Evolutionary conservation across 805 yeast genomes (phyloP).

Genomic region (Tetrapisispora phaffii): DNA sequence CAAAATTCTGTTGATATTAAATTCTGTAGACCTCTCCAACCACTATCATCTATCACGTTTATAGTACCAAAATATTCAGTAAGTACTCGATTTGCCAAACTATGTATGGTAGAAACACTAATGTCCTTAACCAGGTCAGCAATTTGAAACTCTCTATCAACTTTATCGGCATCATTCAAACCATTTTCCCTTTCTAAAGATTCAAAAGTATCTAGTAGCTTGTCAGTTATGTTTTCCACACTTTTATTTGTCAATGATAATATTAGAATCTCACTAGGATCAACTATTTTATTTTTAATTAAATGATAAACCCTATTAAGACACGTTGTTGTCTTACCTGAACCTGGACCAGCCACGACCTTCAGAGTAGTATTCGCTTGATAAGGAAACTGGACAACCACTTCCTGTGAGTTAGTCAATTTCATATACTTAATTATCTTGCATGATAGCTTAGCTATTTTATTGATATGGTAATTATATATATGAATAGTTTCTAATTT

Average conservation of each 20-base stretch:
- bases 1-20: conserved; percentile 22
- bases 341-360: conserved; percentile 63
- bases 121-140: conserved; percentile 22
- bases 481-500: no score
- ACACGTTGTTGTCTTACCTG: conserved; percentile 60
- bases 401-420: conserved; percentile 38
- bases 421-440: background rate
- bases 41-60: conserved; percentile 44
- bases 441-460: no score
- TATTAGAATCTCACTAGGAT: conserved; percentile 49
- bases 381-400: conserved; percentile 37
- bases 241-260: conserved; percentile 63
- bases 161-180: background rate
- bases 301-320: conserved; percentile 43
- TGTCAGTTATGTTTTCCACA: conserved; percentile 38
- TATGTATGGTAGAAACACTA: conserved; percentile 52
- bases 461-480: no score
- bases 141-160: no score
- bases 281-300: conserved; percentile 28
- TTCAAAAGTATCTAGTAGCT: conserved; percentile 29
- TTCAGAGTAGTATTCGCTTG: conserved; percentile 35
- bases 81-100: conserved; percentile 44
- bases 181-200: conserved; percentile 18
- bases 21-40: conserved; percentile 40
- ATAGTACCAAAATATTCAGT: conserved; percentile 31